Evolutionary conservation across 169 alveolate species (phyloP).

Genomic region (Eimeria necatrix): DNA sequence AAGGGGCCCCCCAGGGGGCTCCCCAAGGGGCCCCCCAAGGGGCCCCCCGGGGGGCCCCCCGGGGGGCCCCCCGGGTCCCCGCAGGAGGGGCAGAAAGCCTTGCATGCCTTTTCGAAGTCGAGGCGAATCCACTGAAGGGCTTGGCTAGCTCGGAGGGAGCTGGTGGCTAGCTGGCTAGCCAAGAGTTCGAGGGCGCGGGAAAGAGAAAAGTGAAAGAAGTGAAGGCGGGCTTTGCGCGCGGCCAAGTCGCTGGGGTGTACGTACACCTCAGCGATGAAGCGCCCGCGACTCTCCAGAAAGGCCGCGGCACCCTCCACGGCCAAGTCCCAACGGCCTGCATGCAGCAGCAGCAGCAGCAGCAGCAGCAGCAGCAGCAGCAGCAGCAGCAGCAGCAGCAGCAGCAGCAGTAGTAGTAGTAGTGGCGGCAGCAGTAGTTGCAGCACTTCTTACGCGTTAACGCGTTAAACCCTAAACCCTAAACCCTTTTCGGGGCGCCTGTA

Average conservation of each 20-base stretch:
- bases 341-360: neutral
- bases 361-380: too few species aligned
- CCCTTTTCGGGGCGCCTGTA: neutral
- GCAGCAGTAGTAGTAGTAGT: too few species aligned
- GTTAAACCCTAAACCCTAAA: neutral
- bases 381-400: too few species aligned
- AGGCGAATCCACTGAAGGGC: neutral
- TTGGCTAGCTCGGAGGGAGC: conserved; percentile 19
- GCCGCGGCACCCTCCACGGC: neutral
- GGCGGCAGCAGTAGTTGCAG: neutral
- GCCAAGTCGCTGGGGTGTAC: neutral
- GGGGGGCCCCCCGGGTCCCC: conserved; percentile 31
- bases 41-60: neutral
- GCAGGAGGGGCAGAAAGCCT: neutral
- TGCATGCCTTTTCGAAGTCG: neutral
- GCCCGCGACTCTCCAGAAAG: neutral
- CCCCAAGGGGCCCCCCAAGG: too few species aligned
- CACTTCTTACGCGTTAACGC: neutral
- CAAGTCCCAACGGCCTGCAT: conserved; percentile 57
- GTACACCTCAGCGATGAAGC: neutral
- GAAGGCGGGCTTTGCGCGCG: neutral
- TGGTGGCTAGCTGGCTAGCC: conserved; percentile 36
- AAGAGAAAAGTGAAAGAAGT: neutral
- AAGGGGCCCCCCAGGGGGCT: too few species aligned
- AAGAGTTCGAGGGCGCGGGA: neutral